Conservation (phyloP, 805 yeast species). For the Metschnikowia bowlesiae region DNA sequence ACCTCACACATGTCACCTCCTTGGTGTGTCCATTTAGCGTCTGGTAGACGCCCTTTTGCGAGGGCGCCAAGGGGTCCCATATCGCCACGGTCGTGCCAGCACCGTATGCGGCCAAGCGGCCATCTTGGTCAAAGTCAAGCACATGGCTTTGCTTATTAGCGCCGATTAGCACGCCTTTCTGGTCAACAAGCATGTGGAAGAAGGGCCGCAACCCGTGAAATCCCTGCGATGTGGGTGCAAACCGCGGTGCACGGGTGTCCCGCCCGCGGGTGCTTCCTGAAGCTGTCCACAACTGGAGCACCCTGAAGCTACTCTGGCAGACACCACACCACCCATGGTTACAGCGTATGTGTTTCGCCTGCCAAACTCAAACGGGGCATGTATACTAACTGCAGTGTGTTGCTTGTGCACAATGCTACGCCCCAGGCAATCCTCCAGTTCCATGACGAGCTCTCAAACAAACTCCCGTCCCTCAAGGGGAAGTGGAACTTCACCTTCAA, state of each 20-base stretch:
- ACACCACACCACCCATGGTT: constrained; percentile 21
- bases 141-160: constrained; percentile 65
- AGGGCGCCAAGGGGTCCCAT: constrained; percentile 53
- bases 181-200: constrained; percentile 8
- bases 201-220: background rate
- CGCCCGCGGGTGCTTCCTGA: background rate
- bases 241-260: constrained; percentile 14
- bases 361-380: background rate
- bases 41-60: constrained; percentile 42
- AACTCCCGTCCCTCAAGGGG: constrained; percentile 55
- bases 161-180: constrained; percentile 64
- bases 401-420: constrained; percentile 36
- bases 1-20: constrained; percentile 62
- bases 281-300: background rate
- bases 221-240: constrained; percentile 15
- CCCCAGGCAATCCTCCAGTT: constrained; percentile 63
- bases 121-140: constrained; percentile 43
- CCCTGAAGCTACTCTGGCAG: background rate
- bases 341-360: constrained; percentile 35
- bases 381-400: constrained; percentile 28
- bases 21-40: constrained; percentile 60
- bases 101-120: constrained; percentile 58
- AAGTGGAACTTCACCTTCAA: constrained; percentile 69
- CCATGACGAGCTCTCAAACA: constrained; percentile 68
- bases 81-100: constrained; percentile 63